Evolutionary conservation across 768 basidiomycete species (phyloP).

Genomic region (Pisolithus albus): DNA sequence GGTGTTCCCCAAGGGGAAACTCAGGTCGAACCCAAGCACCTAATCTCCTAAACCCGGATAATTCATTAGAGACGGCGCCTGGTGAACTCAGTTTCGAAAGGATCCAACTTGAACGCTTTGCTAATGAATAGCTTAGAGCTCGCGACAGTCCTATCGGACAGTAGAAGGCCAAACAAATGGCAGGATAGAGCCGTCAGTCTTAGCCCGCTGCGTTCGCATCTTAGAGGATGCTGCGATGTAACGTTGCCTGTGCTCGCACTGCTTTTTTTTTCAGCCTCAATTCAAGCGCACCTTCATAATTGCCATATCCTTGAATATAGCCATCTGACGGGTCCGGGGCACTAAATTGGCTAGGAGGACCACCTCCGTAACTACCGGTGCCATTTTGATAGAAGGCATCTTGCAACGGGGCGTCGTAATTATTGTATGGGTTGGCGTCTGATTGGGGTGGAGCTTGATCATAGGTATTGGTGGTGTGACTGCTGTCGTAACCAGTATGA

Average conservation of each 20-base stretch:
- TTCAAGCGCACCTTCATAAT: conserved; percentile 81
- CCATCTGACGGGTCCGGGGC: conserved; percentile 40
- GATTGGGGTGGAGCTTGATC: conserved; percentile 59
- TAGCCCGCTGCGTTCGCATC: conserved; percentile 48
- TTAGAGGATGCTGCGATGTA: conserved; percentile 28
- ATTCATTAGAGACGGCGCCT: conserved; percentile 13
- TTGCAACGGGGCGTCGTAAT: conserved; percentile 52
- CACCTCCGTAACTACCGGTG: conserved; percentile 49
- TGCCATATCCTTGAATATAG: conserved; percentile 56
- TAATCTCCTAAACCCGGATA: conserved; percentile 12
- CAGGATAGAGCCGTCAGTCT: conserved; percentile 32
- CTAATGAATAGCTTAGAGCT: conserved; percentile 44
- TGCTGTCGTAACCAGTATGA: conserved; percentile 51
- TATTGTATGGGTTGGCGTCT: conserved; percentile 61
- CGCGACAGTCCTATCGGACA: conserved; percentile 32
- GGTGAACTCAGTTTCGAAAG: conserved; percentile 25
- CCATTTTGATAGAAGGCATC: conserved; percentile 69
- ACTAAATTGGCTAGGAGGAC: conserved; percentile 47
- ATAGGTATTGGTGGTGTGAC: conserved; percentile 48
- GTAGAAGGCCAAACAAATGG: conserved; percentile 17
- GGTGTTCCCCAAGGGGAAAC: conserved; percentile 12
- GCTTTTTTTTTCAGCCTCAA: conserved; percentile 51
- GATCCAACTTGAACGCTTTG: conserved; percentile 38
- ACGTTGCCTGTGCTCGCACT: conserved; percentile 38
- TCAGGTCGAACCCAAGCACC: conserved; percentile 15